phyloP scores from a whole-genome alignment of 257 asterid species.

The Solanum chiquidenum region DNA sequence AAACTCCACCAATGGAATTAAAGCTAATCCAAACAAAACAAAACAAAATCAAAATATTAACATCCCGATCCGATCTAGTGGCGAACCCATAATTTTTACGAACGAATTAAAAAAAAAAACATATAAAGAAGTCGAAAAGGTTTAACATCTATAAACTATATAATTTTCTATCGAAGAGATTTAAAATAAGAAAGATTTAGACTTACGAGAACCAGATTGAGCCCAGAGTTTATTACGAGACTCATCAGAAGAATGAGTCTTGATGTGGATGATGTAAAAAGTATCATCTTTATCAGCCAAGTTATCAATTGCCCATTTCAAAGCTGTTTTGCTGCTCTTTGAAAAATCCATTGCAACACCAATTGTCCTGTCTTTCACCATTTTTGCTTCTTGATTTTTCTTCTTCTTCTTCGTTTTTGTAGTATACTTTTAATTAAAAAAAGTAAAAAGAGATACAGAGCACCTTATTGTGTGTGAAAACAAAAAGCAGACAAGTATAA shows the following conservation, averaged over 20 bases:
- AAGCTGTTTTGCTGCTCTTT: conserved; percentile 69
- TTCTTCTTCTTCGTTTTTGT: background rate
- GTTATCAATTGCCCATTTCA: conserved; percentile 76
- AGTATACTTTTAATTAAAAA: background rate
- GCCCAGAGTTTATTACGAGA: conserved; percentile 43
- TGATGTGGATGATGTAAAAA: conserved; percentile 48
- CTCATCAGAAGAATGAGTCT: conserved; percentile 23
- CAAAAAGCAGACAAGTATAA: background rate
- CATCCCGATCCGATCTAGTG: background rate
- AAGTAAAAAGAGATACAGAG: background rate
- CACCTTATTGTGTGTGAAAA: conserved; percentile 7
- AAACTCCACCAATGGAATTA: conserved; percentile 72
- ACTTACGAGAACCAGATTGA: conserved; percentile 67
- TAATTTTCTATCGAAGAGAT: no score
- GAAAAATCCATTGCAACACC: conserved; percentile 93
- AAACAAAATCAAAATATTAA: background rate
- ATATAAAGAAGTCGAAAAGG: no score
- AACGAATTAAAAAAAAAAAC: no score
- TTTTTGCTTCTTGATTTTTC: background rate
- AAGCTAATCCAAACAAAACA: conserved; percentile 28
- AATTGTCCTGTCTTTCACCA: conserved; percentile 67
- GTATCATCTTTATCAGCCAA: conserved; percentile 72
- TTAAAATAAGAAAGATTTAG: background rate
- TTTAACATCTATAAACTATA: no score
- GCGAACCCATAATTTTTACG: no score